A percentile compares a stretch with the other conserved stretches of the same genome.
phyloP scores from a whole-genome alignment of 768 basidiomycete species.

The Saitozyma sp. region DNA sequence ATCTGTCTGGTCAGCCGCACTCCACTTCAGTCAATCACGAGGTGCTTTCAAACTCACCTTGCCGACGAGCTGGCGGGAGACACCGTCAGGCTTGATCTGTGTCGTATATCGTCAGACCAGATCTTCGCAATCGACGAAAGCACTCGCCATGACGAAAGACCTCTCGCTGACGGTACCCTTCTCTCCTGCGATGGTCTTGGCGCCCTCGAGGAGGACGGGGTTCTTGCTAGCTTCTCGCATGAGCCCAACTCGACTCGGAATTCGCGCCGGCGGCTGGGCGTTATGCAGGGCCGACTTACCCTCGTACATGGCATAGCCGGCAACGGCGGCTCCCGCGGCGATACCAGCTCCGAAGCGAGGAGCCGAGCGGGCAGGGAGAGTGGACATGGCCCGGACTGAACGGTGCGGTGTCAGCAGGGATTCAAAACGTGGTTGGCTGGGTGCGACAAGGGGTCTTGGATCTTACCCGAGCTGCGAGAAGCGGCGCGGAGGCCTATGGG shows the following conservation, averaged over 20 bases:
- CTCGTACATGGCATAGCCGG: slow-evolving; percentile 36
- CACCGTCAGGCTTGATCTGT: slow-evolving; percentile 49
- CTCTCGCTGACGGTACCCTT: slow-evolving; percentile 43
- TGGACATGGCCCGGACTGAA: slow-evolving; percentile 39
- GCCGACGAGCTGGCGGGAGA: slow-evolving; percentile 45
- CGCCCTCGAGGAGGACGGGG: slow-evolving; percentile 34
- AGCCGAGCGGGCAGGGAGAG: slow-evolving; percentile 27
- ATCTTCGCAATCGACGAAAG: background rate
- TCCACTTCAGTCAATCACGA: too few relatives aligned
- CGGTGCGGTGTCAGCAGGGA: too few relatives aligned
- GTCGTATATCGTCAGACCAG: background rate
- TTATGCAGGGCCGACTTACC: slow-evolving; percentile 12
- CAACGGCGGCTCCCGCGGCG: slow-evolving; percentile 28
- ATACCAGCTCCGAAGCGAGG: slow-evolving; percentile 24
- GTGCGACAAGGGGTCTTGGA: background rate
- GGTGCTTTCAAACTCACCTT: slow-evolving; percentile 24
- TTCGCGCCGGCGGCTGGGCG: background rate
- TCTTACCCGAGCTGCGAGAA: slow-evolving; percentile 40
- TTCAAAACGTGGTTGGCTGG: too few relatives aligned
- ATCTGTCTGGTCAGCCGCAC: slow-evolving; percentile 22
- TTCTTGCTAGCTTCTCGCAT: slow-evolving; percentile 6
- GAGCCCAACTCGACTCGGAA: background rate
- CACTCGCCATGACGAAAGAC: slow-evolving; percentile 46
- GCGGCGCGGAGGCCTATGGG: slow-evolving; percentile 38
- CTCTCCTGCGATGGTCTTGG: slow-evolving; percentile 47